phyloP scores from a whole-genome alignment of 345 rosid species.

The Crucihimalaya himalaica region DNA sequence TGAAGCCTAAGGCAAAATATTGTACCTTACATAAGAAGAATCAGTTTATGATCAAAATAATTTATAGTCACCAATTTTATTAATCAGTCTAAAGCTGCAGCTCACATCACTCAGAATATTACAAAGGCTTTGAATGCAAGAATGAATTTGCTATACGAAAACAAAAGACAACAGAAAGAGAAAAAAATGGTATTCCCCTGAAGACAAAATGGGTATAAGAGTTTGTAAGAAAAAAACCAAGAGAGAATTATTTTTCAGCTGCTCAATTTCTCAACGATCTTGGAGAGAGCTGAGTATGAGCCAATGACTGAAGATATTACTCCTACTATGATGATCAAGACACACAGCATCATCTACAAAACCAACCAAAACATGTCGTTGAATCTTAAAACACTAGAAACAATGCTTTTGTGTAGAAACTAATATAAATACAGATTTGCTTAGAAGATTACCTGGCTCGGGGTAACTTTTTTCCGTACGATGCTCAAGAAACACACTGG shows the following conservation, averaged over 20 bases:
- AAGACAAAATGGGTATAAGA: conserved; percentile 43
- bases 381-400: neutral
- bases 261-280: conserved; percentile 57
- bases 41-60: neutral
- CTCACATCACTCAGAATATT: conserved; percentile 30
- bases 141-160: conserved; percentile 28
- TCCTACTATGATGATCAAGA: conserved; percentile 64
- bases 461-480: conserved; percentile 51
- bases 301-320: conserved; percentile 64
- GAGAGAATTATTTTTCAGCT: conserved; percentile 31
- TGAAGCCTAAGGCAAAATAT: conserved; percentile 36
- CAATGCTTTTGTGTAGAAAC: neutral
- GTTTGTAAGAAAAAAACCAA: neutral
- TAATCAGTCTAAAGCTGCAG: conserved; percentile 13
- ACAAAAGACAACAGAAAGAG: neutral
- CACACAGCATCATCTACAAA: conserved; percentile 55
- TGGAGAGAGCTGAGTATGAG: conserved; percentile 67
- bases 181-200: conserved; percentile 1
- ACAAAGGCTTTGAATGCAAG: conserved; percentile 31
- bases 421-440: neutral
- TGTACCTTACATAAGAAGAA: neutral
- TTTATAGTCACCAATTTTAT: conserved; percentile 3
- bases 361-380: conserved; percentile 12
- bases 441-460: conserved; percentile 52
- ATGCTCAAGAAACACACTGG: conserved; percentile 88